Evolutionary conservation across 345 rosid genomes (phyloP), one percentile per base, ranked within the genome.

Genomic region (Ceriops tagal): DNA sequence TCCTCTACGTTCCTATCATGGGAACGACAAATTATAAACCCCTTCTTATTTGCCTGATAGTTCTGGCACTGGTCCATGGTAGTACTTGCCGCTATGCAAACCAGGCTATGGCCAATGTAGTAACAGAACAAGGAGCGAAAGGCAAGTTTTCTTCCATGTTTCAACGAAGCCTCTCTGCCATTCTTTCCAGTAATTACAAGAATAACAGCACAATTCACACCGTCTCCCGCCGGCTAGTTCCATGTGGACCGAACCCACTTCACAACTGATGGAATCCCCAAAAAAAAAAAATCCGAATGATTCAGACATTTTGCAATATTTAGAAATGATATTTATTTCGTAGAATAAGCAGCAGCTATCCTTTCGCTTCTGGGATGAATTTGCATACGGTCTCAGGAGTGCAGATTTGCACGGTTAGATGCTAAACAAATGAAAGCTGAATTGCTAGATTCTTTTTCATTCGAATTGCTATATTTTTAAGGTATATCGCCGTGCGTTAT

Each of bases 171-270:
- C 39, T 68, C 47, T 76, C 85, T 31, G 58, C 72, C 49, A 65
- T 80, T 57, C 24, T 11, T 26, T 65, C 66, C 20, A 5, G 52
- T 47, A 69, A 43, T 43, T 43, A 39, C 24, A 63, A 19, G 52
- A 69, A 55, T 28, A 37, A 34, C 46, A 13, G 43, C 11, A 20
- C 19, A 22, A 15, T 70, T 2, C 84, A 64, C 53, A 32, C 60
- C 0, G 75, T 76, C 57, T 80, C 86, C 1, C 82, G 71, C 61
- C 71, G 86, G 30, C 61, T 64, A 7, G 86, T 82, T 63, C 86
- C 88, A 0, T 0, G 60, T 8, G 86, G 84, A 37, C 88, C 88
- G 32, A 84, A 84, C 69, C 86, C 79, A 20, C 84, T 84, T 69
- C 88, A 84, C 73, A 82, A 84, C 21, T 73, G 80, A 84, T 70